Percentiles rank a stretch among this genome's conserved stretches.
phyloP scores from a whole-genome alignment of 2,329 filamentous ascomycete genomes.

The Exserohilum rostratum region DNA sequence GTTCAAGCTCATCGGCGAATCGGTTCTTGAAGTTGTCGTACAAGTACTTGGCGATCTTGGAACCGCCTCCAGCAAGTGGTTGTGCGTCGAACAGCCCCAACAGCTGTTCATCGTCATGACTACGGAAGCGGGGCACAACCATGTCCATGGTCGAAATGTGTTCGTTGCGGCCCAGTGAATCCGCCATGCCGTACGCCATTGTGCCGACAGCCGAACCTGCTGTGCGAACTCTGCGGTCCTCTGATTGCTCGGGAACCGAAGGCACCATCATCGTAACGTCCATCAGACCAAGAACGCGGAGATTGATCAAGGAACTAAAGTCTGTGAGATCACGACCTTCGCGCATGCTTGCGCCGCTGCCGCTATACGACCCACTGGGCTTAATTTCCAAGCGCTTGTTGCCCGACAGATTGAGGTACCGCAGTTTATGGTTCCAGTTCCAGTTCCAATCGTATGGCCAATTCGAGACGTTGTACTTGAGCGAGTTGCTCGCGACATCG shows the following conservation, averaged over 20 bases:
- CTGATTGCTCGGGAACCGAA: conserved; percentile 91
- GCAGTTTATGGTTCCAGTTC: conserved; percentile 95
- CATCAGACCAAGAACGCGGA: conserved; percentile 92
- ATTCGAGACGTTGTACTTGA: conserved; percentile 99
- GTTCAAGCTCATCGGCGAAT: conserved; percentile 81
- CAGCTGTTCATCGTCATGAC: conserved; percentile 86
- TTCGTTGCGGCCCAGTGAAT: conserved; percentile 89
- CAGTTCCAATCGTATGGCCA: conserved; percentile 99
- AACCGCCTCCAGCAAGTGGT: conserved; percentile 84
- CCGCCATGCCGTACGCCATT: conserved; percentile 95
- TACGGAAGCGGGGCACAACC: conserved; percentile 89
- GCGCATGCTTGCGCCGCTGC: conserved; percentile 52
- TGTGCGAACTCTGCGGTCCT: conserved; percentile 94
- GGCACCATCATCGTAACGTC: conserved; percentile 95
- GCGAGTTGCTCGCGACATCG: conserved; percentile 90
- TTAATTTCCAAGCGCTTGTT: conserved; percentile 96
- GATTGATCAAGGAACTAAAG: conserved; percentile 81
- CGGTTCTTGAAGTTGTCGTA: conserved; percentile 93
- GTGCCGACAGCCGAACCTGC: conserved; percentile 91
- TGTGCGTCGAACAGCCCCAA: conserved; percentile 97
- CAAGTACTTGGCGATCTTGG: conserved; percentile 93
- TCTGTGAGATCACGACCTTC: conserved; percentile 80
- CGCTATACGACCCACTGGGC: conserved; percentile 63
- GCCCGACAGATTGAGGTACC: conserved; percentile 93
- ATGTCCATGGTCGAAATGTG: conserved; percentile 95